Evolutionary conservation across 495 filamentous ascomycete genomes (phyloP).

Genomic region (Cudoniella acicularis): DNA sequence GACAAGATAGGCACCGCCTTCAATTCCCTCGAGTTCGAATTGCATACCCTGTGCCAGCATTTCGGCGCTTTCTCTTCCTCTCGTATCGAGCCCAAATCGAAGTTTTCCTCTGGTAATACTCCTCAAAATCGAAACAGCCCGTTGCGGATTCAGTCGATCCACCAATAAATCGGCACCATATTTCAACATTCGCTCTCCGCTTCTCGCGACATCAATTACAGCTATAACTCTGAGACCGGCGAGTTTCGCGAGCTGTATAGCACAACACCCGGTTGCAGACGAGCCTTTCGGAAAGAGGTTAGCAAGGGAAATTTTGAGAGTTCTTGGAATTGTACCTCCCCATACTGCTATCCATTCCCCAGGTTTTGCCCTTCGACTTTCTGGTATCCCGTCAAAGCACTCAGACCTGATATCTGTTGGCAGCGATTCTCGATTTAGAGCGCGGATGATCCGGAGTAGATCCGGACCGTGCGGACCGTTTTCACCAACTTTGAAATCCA

Average conservation of each 20-base stretch:
- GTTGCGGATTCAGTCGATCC: conserved; percentile 54
- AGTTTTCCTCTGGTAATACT: conserved; percentile 48
- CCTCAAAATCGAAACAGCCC: conserved; percentile 58
- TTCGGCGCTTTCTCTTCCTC: conserved; percentile 54
- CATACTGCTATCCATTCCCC: conserved; percentile 68
- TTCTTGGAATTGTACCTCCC: conserved; percentile 51
- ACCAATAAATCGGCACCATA: conserved; percentile 57
- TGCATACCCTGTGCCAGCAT: conserved; percentile 38
- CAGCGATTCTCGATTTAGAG: conserved; percentile 35
- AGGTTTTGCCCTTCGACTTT: conserved; percentile 38
- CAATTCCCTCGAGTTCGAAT: conserved; percentile 16
- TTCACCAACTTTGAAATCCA: conserved; percentile 46
- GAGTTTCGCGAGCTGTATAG: conserved; percentile 58
- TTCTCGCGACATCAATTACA: conserved; percentile 57
- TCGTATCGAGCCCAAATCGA: conserved; percentile 60
- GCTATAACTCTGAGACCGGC: conserved; percentile 54
- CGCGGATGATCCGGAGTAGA: conserved; percentile 39
- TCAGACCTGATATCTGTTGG: conserved; percentile 52
- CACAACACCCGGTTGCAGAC: conserved; percentile 56
- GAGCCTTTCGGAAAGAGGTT: conserved; percentile 43
- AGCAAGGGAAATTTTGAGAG: background rate
- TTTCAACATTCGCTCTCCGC: conserved; percentile 50
- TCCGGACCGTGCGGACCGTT: conserved; percentile 46
- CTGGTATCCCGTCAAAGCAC: conserved; percentile 41
- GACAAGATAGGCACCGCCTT: conserved; percentile 50